phyloP scores from a whole-genome alignment of 2,329 filamentous ascomycete species.

The Apiospora kogelbergensis region DNA sequence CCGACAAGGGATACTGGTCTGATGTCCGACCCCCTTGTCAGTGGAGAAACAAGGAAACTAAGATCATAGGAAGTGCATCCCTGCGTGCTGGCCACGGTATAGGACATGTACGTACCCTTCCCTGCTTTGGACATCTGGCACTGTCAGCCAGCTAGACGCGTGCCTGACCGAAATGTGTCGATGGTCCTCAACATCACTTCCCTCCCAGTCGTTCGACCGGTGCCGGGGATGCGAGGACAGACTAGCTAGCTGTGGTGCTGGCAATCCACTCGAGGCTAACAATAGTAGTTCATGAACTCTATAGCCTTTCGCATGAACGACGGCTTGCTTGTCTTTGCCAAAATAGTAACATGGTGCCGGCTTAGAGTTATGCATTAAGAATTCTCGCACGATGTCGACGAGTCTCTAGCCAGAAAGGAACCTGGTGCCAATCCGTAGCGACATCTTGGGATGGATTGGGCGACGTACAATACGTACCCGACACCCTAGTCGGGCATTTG shows the following conservation, averaged over 20 bases:
- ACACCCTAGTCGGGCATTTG: neutral
- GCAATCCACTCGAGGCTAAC: conserved; percentile 1
- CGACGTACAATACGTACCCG: neutral
- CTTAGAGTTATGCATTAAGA: conserved; percentile 1
- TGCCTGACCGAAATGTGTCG: conserved; percentile 5
- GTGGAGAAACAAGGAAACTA: conserved; percentile 10
- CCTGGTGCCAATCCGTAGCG: neutral
- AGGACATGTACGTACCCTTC: neutral
- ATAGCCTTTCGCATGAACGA: neutral
- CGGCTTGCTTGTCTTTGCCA: neutral
- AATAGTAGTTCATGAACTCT: conserved; percentile 6
- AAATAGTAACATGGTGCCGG: conserved; percentile 4
- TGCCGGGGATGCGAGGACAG: neutral
- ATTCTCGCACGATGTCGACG: neutral
- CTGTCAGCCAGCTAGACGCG: neutral
- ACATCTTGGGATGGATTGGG: neutral
- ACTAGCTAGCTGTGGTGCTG: neutral
- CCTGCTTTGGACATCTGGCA: neutral
- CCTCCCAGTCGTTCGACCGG: neutral
- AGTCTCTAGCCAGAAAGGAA: neutral
- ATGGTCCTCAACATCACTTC: neutral
- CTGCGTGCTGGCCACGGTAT: conserved; percentile 5
- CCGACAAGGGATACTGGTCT: conserved; percentile 4
- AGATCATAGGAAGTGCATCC: conserved; percentile 11
- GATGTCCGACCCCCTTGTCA: neutral